These are phyloP conservation scores for Serendipita sp. DNA, from an alignment of 768 basidiomycete genomes.

Conservation along the genomic window DNA sequence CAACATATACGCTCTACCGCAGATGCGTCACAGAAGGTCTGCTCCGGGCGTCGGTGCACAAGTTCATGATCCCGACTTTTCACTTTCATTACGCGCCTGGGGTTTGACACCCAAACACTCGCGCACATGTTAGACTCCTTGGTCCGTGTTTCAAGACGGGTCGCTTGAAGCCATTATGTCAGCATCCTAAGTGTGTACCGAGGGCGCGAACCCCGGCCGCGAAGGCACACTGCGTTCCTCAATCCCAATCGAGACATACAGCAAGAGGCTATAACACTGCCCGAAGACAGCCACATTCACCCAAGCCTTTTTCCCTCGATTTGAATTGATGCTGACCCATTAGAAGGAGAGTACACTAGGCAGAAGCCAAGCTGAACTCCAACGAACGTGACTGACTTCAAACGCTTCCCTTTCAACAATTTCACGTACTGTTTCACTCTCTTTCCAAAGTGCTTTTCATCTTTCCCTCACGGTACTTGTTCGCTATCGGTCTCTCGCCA, in stretches of 20 bases:
- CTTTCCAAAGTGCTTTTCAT: conserved; percentile 71
- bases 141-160: conserved; percentile 76
- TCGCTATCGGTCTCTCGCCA: conserved; percentile 70
- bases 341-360: conserved; percentile 37
- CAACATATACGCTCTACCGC: conserved; percentile 73
- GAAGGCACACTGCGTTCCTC: conserved; percentile 46
- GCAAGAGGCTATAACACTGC: conserved; percentile 48
- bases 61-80: conserved; percentile 46
- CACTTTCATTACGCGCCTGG: conserved; percentile 55
- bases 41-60: conserved; percentile 64
- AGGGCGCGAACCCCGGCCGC: conserved; percentile 36
- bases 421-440: conserved; percentile 71
- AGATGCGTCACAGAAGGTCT: conserved; percentile 56
- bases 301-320: conserved; percentile 37
- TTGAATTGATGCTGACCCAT: conserved; percentile 59
- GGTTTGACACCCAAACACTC: conserved; percentile 64
- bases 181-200: conserved; percentile 53
- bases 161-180: conserved; percentile 66
- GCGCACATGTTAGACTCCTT: conserved; percentile 76
- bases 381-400: conserved; percentile 49
- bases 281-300: conserved; percentile 48
- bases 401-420: conserved; percentile 67
- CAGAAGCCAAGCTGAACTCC: conserved; percentile 39
- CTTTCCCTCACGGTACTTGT: conserved; percentile 75
- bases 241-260: conserved; percentile 40